phyloP scores from a whole-genome alignment of 768 basidiomycete genomes.

The Podaxis carcinomalis region DNA sequence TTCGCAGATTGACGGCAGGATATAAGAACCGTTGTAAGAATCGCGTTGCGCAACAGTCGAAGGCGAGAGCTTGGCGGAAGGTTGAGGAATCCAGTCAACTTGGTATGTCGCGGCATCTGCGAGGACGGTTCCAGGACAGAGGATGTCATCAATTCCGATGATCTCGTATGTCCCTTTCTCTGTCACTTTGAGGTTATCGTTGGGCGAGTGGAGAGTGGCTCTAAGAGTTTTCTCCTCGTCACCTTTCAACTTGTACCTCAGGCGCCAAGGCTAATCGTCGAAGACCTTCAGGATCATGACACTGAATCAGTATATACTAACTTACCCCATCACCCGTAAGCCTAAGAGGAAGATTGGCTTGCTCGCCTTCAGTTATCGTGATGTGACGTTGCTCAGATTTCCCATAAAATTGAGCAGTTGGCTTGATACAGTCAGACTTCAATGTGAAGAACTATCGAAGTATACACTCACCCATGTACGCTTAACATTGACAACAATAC shows the following conservation, averaged over 20 bases:
- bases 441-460: background rate
- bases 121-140: slow-evolving; percentile 76
- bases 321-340: slow-evolving; percentile 88
- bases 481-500: slow-evolving; percentile 80
- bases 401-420: slow-evolving; percentile 85
- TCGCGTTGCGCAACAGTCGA: slow-evolving; percentile 55
- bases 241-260: slow-evolving; percentile 64
- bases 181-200: slow-evolving; percentile 70
- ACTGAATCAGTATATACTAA: slow-evolving; percentile 10
- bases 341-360: slow-evolving; percentile 70
- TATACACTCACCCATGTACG: slow-evolving; percentile 58
- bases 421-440: slow-evolving; percentile 36
- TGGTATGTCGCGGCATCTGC: slow-evolving; percentile 56
- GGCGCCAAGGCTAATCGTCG: slow-evolving; percentile 74
- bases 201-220: slow-evolving; percentile 51
- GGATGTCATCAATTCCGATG: slow-evolving; percentile 72
- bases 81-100: slow-evolving; percentile 79
- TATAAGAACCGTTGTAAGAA: slow-evolving; percentile 65
- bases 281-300: background rate
- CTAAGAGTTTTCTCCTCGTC: slow-evolving; percentile 35
- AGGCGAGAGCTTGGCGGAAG: slow-evolving; percentile 63
- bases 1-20: slow-evolving; percentile 77
- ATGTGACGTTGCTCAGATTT: slow-evolving; percentile 50
- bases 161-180: slow-evolving; percentile 77
- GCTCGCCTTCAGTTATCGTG: slow-evolving; percentile 71